These are phyloP conservation scores for Pseudogymnoascus sp. DNA, from an alignment of 2,329 filamentous ascomycete species.

Conservation along the genomic window DNA sequence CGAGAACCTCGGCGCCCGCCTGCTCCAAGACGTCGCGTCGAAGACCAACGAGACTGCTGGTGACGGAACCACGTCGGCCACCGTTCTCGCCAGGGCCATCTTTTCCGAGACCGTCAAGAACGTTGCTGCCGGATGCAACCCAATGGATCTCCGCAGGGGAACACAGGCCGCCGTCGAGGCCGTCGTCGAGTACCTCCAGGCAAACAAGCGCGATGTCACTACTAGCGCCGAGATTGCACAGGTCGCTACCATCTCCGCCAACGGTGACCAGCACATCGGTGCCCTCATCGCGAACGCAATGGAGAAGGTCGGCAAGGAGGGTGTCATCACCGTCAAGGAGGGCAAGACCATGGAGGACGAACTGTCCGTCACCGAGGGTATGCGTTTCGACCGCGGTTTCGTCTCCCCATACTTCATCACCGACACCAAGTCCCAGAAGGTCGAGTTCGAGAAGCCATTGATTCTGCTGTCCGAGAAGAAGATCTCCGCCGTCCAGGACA, in stretches of 20 bases:
- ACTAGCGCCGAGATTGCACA: constrained; percentile 95
- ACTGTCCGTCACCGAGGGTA: constrained; percentile 97
- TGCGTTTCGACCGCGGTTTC: constrained; percentile 98
- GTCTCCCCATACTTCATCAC: constrained; percentile 99
- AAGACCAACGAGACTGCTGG: constrained; percentile 99
- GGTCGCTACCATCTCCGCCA: constrained; percentile 96
- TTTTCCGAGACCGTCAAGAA: constrained; percentile 99
- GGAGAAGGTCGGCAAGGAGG: constrained; percentile 99
- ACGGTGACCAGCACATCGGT: constrained; percentile 91
- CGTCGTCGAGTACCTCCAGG: constrained; percentile 87
- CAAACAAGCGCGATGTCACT: constrained; percentile 97
- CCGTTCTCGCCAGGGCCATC: constrained; percentile 92
- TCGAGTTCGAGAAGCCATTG: constrained; percentile 98
- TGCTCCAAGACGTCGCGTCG: constrained; percentile 94
- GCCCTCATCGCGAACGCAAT: constrained; percentile 95
- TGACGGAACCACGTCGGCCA: constrained; percentile 97
- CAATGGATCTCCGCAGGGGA: constrained; percentile 95
- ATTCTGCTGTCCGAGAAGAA: constrained; percentile 99
- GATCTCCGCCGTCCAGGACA: constrained; percentile 98
- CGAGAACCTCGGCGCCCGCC: constrained; percentile 94
- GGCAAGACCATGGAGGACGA: constrained; percentile 97
- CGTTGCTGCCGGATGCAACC: constrained; percentile 97
- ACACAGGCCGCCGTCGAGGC: constrained; percentile 94
- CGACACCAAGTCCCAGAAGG: constrained; percentile 96
- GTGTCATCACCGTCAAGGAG: constrained; percentile 99